These are phyloP conservation scores for Botrytis elliptica DNA, from an alignment of 2,329 filamentous ascomycete genomes.

Conservation along the genomic window DNA sequence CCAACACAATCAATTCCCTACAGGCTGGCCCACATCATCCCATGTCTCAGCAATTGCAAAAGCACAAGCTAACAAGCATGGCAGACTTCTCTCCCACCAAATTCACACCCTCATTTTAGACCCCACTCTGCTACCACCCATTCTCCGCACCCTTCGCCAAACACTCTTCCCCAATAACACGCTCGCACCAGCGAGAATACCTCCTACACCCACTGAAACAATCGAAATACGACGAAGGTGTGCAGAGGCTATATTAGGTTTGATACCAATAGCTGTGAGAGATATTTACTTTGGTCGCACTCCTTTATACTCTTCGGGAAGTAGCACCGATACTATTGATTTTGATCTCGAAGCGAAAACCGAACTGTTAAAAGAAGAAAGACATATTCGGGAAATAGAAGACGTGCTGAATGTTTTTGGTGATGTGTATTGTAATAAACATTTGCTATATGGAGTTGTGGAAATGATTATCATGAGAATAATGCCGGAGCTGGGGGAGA, in stretches of 20 bases:
- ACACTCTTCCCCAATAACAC: constrained; percentile 85
- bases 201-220: constrained; percentile 60
- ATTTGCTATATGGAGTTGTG: constrained; percentile 78
- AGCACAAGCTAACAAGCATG: constrained; percentile 6
- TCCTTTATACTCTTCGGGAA: neutral
- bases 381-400: constrained; percentile 42
- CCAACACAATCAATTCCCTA: neutral
- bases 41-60: neutral
- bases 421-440: constrained; percentile 89
- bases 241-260: constrained; percentile 55
- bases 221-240: constrained; percentile 64
- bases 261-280: constrained; percentile 44
- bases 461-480: constrained; percentile 80
- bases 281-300: constrained; percentile 42
- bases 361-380: constrained; percentile 9
- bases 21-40: neutral
- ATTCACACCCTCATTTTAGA: constrained; percentile 59
- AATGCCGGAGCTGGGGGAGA: constrained; percentile 78
- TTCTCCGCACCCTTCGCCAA: constrained; percentile 70
- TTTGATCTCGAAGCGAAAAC: constrained; percentile 1
- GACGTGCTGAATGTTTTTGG: constrained; percentile 70
- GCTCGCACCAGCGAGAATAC: constrained; percentile 61
- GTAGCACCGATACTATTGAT: neutral
- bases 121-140: constrained; percentile 61
- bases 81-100: constrained; percentile 52